Evolutionary conservation across 2,329 filamentous ascomycete genomes (phyloP), one percentile per base, ranked within the genome.

Genomic region (Fusarium sp.): DNA sequence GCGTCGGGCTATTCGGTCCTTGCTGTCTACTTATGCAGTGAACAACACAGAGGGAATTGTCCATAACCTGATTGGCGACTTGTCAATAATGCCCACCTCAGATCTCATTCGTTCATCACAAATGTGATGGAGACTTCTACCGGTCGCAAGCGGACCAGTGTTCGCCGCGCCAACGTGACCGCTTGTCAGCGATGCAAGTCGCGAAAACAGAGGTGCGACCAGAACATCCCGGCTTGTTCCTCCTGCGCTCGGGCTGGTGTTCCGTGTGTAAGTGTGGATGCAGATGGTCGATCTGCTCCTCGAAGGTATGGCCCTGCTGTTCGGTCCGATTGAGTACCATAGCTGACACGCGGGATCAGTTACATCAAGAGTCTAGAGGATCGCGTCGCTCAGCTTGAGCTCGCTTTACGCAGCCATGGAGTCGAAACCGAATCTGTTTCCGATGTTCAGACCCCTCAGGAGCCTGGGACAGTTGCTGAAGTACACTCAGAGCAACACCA

Each of bases 291-390:
- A 24, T 55, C 64, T 49, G 65, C 60, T 3, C 70, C 74, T n/a
- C 63, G 72, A 33, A 76, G 72, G 70, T 73, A 35, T 55, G 24
- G 24, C 22, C 36, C 29, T 12, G 6, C 2, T 57, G 8, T 27
- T 27, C 22, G 10, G 14, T 27, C 24, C 55, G 6, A n/a, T 29
- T 57, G 33, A 40, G 10, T 8, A 4, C 10, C 22, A 38, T 7
- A 4, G 35, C 33, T 57, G 16, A 57, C 17, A 36, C 22, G 1
- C 16, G 10, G 0, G 11, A 24, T 4, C 22, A 79, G 76, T 24
- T 79, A 79, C 42, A 78, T 78, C 44, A 77, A 75, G 31, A 79
- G 55, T 4, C 69, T 79, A 0, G 78, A 79, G 22, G 77, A 79
- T 22, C 73, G 73, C 6, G 61, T 79, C 0, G 78, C 75, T 10